These are phyloP conservation scores for Petunia axillaris DNA, from an alignment of 257 asterid species.

Conservation along the genomic window DNA sequence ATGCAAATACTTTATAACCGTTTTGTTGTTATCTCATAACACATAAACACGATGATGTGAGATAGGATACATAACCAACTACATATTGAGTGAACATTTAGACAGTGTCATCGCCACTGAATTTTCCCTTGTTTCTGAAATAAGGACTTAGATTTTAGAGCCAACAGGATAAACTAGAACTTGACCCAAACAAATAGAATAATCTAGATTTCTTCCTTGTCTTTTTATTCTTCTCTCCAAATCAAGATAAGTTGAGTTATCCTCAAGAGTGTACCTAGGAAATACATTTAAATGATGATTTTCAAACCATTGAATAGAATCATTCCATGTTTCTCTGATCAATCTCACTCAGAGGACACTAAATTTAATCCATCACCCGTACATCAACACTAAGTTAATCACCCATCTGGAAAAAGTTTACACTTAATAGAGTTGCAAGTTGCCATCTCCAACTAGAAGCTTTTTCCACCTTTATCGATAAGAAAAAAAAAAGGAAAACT, in stretches of 20 bases:
- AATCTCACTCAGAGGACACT: not conserved
- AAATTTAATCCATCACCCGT: not conserved
- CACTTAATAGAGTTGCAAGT: not conserved
- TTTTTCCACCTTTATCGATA: not conserved
- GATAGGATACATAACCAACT: slow-evolving; percentile 16
- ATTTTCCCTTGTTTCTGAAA: slow-evolving; percentile 5
- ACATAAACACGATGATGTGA: slow-evolving; percentile 6
- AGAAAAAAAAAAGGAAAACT: not conserved
- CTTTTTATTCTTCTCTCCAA: not conserved
- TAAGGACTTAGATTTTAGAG: slow-evolving; percentile 13
- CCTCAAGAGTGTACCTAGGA: not conserved
- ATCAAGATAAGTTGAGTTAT: slow-evolving; percentile 6
- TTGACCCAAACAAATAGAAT: slow-evolving; percentile 5
- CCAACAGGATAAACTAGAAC: slow-evolving; percentile 14
- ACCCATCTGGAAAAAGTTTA: not conserved
- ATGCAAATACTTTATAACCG: not conserved
- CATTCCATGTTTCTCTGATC: not conserved
- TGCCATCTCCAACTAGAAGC: slow-evolving; percentile 25
- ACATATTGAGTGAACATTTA: not conserved
- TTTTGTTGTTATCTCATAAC: not conserved
- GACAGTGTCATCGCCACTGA: not conserved
- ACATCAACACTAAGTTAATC: slow-evolving; percentile 5
- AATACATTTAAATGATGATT: slow-evolving; percentile 11
- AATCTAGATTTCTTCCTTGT: not conserved
- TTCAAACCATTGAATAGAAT: slow-evolving; percentile 10